Base-by-base conservation (phyloP, 2,329 filamentous ascomycete genomes). In the Phialophora tarda region DNA sequence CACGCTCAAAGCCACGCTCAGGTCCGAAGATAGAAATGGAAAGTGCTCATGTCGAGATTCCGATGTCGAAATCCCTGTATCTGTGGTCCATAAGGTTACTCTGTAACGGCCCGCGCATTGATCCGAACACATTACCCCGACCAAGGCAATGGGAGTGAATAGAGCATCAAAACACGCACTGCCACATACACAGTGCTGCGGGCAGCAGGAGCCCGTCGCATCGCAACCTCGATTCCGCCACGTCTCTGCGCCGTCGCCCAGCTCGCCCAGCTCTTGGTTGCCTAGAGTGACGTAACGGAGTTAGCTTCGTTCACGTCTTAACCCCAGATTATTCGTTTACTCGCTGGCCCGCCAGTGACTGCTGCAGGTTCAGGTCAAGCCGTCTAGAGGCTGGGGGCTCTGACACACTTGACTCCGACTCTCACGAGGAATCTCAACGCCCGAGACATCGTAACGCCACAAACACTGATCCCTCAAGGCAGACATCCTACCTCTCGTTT, bases 391-490 rank as follows among this genome's bases (percentile, higher is more conserved):
- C 30, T 59, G 38, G 41, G 57, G 28, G 41, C 28, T 59, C 57
- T 59, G 57, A 59, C 57, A 32, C 57, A 24, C 41, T 32, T 44
- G 30, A 30, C 41, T 50, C 38, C 47, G 23, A 24, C 44, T 48
- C 38, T 12, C 17, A 26, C 14, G n/a, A 24, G 11, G 41, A 41
- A 26, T 26, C 48, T 44, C 59, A 57, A 56, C 53, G 26, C 14
- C 38, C 61, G 57, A 63, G 38, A 58, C 61, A 34, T 62, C 30
- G 50, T 34, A 28, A 28, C 57, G 57, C 57, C 44, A 59, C 57
- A 59, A 48, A 12, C 61, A 47, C 48, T 51, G 21, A 17, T 51
- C 48, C 48, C 21, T 57, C 48, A 50, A 59, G 24, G 41, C 57
- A 59, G 41, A 41, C 57, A 50, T 28, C 23, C 44, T 50, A n/a